Evolutionary conservation across 441 rosid genomes (phyloP), one percentile per base, ranked within the genome.

Genomic region (Croton laevigatus): DNA sequence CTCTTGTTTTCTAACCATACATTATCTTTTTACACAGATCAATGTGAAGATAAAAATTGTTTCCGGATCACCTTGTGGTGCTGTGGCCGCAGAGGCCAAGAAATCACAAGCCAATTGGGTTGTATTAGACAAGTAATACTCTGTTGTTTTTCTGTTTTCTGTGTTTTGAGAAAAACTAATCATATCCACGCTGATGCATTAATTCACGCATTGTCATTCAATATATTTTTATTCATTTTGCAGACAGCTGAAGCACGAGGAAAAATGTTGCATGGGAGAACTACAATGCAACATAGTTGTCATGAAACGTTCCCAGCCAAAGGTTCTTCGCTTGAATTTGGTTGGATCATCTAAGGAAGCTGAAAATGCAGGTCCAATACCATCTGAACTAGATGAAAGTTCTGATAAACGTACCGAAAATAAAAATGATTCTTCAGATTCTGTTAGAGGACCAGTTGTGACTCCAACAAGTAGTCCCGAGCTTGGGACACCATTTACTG

Each of bases 381-480:
- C 81, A 66, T 76, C 86, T 38, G 87, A 85, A 65, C 73, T 46
- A 54, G 82, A 83, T 75, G 86, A 81, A 71, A 60, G 80, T 71
- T 82, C 88, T 65, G 83, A 81, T 9, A 79, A 81, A 59, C 71
- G 74, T 52, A 16, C 79, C n/a, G 76, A 81, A 69, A 81, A 74
- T 59, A 78, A 89, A 55, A 80, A 73, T 65, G 83, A 76, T 65
- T 81, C 81, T 53, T 69, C 70, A 46, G 85, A 73, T 79, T 84
- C 91, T 71, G 83, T 85, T 20, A 75, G 87, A 72, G 98, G 94
- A 62, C 94, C 91, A 3, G 87, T 81, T 73, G 98, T 91, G 52
- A 91, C 97, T 74, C 97, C 99, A 64, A 87, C 90, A 6, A 91
- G 97, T 66, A 93, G 98, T 85, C 99, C 99, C 14, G 98, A 93